Evolutionary conservation across 148 eudicot species (phyloP).

Genomic region (Amaranthus cruentus): DNA sequence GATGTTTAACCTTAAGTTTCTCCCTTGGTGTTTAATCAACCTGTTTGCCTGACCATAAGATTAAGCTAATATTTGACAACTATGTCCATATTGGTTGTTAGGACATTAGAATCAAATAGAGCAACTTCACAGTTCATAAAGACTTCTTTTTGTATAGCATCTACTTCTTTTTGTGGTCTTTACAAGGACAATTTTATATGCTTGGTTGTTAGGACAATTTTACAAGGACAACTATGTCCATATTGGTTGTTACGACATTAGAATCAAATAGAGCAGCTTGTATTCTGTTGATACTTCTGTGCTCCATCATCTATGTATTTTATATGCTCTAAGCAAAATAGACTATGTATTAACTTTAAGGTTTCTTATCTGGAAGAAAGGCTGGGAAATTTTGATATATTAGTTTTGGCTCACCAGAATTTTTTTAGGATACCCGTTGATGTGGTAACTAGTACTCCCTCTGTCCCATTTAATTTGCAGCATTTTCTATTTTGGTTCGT

Average conservation of each 20-base stretch:
- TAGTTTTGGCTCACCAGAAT: neutral
- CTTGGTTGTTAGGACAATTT: too few species aligned
- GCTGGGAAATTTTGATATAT: neutral
- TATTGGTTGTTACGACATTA: conserved; percentile 1
- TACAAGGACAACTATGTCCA: too few species aligned
- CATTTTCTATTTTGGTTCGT: too few species aligned
- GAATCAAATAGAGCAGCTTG: neutral
- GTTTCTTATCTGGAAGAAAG: neutral
- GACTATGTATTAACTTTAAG: neutral
- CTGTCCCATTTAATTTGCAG: too few species aligned
- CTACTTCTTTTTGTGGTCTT: neutral
- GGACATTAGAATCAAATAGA: neutral
- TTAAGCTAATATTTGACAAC: neutral
- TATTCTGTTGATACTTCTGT: neutral
- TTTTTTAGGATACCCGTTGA: neutral
- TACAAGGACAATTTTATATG: neutral
- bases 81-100: neutral
- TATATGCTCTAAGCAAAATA: neutral
- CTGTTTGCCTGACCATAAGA: neutral
- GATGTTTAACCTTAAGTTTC: neutral
- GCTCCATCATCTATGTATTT: neutral
- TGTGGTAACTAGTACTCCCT: too few species aligned
- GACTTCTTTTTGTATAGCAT: neutral
- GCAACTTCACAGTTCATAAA: neutral
- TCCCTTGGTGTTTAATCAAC: neutral